Evolutionary conservation across 805 yeast genomes (phyloP).

Genomic region (Yarrowia keelungensis): DNA sequence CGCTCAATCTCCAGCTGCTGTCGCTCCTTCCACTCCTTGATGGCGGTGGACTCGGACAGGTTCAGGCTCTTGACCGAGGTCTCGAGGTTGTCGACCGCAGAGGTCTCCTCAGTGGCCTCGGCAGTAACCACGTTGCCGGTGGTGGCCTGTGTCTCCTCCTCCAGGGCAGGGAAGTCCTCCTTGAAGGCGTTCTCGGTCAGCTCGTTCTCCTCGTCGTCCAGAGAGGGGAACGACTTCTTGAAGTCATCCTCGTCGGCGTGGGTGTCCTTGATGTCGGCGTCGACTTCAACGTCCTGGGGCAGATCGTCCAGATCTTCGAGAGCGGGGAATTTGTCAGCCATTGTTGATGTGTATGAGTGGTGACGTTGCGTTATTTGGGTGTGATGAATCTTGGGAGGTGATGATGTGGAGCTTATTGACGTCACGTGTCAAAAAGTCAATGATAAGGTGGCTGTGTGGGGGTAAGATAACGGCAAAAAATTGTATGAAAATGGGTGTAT

Average conservation of each 20-base stretch:
- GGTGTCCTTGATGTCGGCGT: slow-evolving; percentile 40
- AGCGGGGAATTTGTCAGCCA: slow-evolving; percentile 51
- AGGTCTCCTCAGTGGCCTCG: slow-evolving; percentile 42
- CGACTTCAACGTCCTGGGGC: slow-evolving; percentile 43
- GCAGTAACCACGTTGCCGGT: slow-evolving; percentile 7
- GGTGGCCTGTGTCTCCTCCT: slow-evolving; percentile 32
- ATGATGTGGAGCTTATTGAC: slow-evolving; percentile 36
- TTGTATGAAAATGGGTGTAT: not conserved
- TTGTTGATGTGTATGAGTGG: slow-evolving; percentile 39
- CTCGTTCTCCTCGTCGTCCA: slow-evolving; percentile 54
- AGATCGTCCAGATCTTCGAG: slow-evolving; percentile 49
- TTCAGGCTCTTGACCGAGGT: slow-evolving; percentile 46
- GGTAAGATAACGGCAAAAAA: too few relatives aligned
- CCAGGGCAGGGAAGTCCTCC: slow-evolving; percentile 44
- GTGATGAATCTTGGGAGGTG: slow-evolving; percentile 33
- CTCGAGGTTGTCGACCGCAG: slow-evolving; percentile 36
- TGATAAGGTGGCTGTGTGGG: slow-evolving; percentile 4
- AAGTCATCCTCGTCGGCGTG: slow-evolving; percentile 54
- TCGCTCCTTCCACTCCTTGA: slow-evolving; percentile 81
- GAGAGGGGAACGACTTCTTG: slow-evolving; percentile 52
- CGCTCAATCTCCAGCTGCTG: slow-evolving; percentile 78
- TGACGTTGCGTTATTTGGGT: slow-evolving; percentile 26
- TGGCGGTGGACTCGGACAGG: slow-evolving; percentile 61
- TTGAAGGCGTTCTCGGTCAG: slow-evolving; percentile 44
- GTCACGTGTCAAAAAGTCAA: slow-evolving; percentile 18